Percentiles rank a stretch among this genome's conserved stretches.
phyloP scores from a whole-genome alignment of 2,329 filamentous ascomycete species.

The Phyllosticta citribraziliensis region DNA sequence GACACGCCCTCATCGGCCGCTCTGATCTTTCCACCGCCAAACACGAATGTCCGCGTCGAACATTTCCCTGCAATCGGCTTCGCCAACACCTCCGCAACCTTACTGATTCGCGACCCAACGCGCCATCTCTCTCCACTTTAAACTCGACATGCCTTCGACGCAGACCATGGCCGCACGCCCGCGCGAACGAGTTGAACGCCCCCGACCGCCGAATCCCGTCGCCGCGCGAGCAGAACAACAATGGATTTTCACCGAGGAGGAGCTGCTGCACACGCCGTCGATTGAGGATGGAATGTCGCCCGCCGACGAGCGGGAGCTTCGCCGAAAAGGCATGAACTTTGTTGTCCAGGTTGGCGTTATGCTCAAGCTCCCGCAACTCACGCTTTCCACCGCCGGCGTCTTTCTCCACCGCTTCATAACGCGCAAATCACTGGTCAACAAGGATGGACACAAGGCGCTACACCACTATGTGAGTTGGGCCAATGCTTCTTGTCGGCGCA shows the following conservation, averaged over 20 bases:
- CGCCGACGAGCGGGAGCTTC: constrained; percentile 66
- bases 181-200: constrained; percentile 13
- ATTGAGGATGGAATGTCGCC: constrained; percentile 70
- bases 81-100: neutral
- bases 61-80: neutral
- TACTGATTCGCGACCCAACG: constrained; percentile 1
- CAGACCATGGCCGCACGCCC: constrained; percentile 1
- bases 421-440: constrained; percentile 70
- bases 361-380: constrained; percentile 84
- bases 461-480: constrained; percentile 60
- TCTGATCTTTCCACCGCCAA: neutral
- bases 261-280: constrained; percentile 73
- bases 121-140: neutral
- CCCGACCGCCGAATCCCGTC: constrained; percentile 32
- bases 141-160: constrained; percentile 4
- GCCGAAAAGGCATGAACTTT: constrained; percentile 92
- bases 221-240: constrained; percentile 53
- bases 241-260: constrained; percentile 82
- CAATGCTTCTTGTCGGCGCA: neutral
- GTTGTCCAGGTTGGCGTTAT: constrained; percentile 90
- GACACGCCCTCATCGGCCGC: neutral
- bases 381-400: constrained; percentile 80
- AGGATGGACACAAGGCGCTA: constrained; percentile 54
- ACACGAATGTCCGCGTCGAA: neutral
- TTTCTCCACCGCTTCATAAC: constrained; percentile 97